Evolutionary conservation across 192 early-diverging fungal genomes (phyloP).

Genomic region (Gonapodya prolifera): DNA sequence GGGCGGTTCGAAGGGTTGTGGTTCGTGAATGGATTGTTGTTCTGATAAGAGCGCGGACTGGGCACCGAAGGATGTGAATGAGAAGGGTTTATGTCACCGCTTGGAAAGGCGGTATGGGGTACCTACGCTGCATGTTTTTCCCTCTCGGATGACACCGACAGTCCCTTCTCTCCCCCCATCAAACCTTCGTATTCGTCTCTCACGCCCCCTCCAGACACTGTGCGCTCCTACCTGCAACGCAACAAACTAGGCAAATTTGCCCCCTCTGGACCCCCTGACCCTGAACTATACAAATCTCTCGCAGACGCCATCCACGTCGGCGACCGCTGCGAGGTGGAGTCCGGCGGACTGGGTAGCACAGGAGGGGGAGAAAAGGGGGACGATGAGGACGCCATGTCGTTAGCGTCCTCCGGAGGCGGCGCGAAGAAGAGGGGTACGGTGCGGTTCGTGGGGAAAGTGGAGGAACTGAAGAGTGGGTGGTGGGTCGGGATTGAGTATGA

Average conservation of each 20-base stretch:
- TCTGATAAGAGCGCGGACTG: too few species aligned
- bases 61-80: too few species aligned
- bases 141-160: neutral
- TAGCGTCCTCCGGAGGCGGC: neutral
- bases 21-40: too few species aligned
- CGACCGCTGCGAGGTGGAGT: slow-evolving; percentile 68
- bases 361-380: slow-evolving; percentile 25
- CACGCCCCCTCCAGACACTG: slow-evolving; percentile 41
- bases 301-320: slow-evolving; percentile 57
- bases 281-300: slow-evolving; percentile 22
- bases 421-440: slow-evolving; percentile 43
- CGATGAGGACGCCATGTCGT: slow-evolving; percentile 14
- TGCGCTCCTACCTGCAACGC: slow-evolving; percentile 76
- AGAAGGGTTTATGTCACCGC: too few species aligned
- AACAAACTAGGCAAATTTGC: slow-evolving; percentile 81
- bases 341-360: slow-evolving; percentile 27
- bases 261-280: slow-evolving; percentile 31
- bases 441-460: slow-evolving; percentile 53
- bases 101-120: too few species aligned
- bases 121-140: neutral
- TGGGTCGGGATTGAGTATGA: slow-evolving; percentile 96
- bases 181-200: slow-evolving; percentile 2
- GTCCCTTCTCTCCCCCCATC: neutral
- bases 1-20: too few species aligned
- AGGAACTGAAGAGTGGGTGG: slow-evolving; percentile 67